Evolutionary conservation across 2,329 filamentous ascomycete genomes (phyloP).

Genomic region (Neonectria hederae): DNA sequence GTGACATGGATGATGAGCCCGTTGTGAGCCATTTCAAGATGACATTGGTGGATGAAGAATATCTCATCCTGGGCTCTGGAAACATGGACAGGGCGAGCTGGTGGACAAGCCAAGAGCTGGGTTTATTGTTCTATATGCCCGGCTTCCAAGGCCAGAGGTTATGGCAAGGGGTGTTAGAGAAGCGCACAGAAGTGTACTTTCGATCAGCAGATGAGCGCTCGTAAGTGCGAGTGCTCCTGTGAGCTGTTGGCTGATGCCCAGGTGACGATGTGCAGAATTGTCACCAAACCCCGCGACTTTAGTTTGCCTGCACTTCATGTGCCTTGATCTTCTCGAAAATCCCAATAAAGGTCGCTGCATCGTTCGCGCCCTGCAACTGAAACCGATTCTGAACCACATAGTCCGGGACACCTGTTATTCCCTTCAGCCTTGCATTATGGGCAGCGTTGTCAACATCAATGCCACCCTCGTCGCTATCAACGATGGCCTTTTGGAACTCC

Average conservation of each 20-base stretch:
- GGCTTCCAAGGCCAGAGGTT: conserved; percentile 48
- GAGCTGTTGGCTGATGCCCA: conserved; percentile 6
- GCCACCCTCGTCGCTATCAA: conserved; percentile 60
- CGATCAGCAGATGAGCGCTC: conserved; percentile 28
- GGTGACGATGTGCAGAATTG: neutral
- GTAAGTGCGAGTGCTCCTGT: neutral
- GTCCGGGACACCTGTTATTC: conserved; percentile 74
- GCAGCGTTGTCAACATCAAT: conserved; percentile 46
- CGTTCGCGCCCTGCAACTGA: conserved; percentile 75
- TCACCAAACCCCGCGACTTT: neutral
- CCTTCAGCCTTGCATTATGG: conserved; percentile 40
- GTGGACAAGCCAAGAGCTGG: conserved; percentile 87
- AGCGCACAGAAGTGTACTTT: conserved; percentile 49
- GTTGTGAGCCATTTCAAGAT: conserved; percentile 82
- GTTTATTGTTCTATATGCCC: conserved; percentile 66
- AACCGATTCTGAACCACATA: conserved; percentile 76
- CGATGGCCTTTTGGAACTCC: conserved; percentile 49
- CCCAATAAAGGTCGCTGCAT: conserved; percentile 69
- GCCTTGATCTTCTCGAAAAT: conserved; percentile 68
- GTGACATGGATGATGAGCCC: conserved; percentile 61
- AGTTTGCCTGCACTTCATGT: conserved; percentile 31
- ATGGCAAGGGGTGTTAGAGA: conserved; percentile 52
- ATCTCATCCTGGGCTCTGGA: conserved; percentile 77
- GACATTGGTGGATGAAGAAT: conserved; percentile 74
- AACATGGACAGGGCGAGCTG: conserved; percentile 88